These are phyloP conservation scores for Sclerotinia sclerotiorum DNA, from an alignment of 2,329 filamentous ascomycete genomes.

Conservation along the genomic window DNA sequence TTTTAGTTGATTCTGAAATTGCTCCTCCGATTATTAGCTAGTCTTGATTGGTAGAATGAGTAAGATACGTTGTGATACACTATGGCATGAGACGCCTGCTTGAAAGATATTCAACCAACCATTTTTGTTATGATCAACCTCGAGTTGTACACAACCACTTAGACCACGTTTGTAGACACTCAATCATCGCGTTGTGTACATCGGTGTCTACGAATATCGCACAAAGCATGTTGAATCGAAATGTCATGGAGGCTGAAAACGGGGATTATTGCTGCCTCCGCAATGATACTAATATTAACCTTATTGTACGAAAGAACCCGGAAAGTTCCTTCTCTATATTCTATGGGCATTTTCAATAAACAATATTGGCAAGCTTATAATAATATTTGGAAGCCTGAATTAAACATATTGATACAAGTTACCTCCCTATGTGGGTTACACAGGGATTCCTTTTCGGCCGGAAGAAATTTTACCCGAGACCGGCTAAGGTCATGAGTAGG, in stretches of 20 bases:
- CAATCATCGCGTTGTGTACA: neutral
- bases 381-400: conserved; percentile 5
- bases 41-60: neutral
- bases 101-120: neutral
- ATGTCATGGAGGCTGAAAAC: neutral
- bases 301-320: no score
- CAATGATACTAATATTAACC: neutral
- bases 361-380: neutral
- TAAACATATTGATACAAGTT: neutral
- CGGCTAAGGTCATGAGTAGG: no score
- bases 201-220: neutral
- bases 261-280: neutral
- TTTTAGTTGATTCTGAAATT: neutral
- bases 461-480: neutral
- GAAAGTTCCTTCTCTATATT: neutral
- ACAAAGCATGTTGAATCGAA: neutral
- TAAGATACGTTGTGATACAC: neutral
- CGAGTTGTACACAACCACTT: neutral
- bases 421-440: no score
- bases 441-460: neutral
- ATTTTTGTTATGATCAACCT: neutral
- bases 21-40: neutral
- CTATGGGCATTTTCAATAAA: no score
- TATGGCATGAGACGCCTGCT: neutral
- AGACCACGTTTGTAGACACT: conserved; percentile 6